A percentile compares a stretch with the other conserved stretches of the same genome.
Conservation (phyloP, 1,284 basidiomycete species). For the Puccinia hordei region DNA sequence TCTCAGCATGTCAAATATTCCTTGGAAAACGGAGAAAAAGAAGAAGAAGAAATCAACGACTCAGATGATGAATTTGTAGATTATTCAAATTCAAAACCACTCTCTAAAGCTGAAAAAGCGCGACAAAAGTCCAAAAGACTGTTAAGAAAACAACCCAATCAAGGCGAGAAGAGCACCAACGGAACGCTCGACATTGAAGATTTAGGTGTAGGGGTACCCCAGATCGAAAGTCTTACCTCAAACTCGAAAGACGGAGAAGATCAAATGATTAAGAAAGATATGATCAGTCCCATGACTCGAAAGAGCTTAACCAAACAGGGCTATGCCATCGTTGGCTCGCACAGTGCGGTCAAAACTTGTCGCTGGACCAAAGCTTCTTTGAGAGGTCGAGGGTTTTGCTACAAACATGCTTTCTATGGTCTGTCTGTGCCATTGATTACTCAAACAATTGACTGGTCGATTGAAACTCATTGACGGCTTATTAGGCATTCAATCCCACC, state of each 20-base stretch:
- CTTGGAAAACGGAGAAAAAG: constrained; percentile 23
- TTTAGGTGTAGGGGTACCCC: constrained; percentile 42
- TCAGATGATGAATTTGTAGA: constrained; percentile 35
- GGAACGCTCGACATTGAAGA: constrained; percentile 45
- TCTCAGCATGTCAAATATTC: background rate
- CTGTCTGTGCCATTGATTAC: too few relatives aligned
- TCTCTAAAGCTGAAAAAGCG: constrained; percentile 42
- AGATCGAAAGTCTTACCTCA: background rate
- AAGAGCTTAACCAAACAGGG: constrained; percentile 52
- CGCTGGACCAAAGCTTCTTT: constrained; percentile 51
- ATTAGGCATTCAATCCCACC: constrained; percentile 51
- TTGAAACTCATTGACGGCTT: too few relatives aligned
- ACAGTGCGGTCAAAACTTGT: constrained; percentile 52
- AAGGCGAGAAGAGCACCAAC: background rate
- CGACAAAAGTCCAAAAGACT: constrained; percentile 32
- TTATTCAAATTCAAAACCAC: constrained; percentile 22
- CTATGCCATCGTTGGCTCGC: constrained; percentile 51
- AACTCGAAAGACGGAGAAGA: background rate
- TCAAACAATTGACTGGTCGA: background rate
- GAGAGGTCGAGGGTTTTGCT: constrained; percentile 52
- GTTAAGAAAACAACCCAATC: background rate
- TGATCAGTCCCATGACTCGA: constrained; percentile 50
- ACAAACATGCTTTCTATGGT: constrained; percentile 52
- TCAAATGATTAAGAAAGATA: constrained; percentile 41
- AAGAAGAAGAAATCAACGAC: constrained; percentile 25